Base-by-base conservation (phyloP, 305 asterid species). In the Euphrasia arctica region DNA sequence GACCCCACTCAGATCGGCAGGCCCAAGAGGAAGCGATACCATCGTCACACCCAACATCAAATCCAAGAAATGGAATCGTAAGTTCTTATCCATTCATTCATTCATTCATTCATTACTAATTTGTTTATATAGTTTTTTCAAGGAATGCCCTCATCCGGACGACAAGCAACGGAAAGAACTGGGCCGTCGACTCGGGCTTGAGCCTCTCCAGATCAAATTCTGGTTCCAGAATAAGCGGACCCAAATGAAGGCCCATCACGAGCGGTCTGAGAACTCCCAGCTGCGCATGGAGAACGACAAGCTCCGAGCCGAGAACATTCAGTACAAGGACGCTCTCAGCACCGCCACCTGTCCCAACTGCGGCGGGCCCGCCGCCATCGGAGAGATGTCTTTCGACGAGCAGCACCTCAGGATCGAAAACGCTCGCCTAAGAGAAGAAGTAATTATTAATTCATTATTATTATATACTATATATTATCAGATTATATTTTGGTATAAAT, bases 331-430 rank as follows among this genome's bases (percentile, higher is more conserved):
- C 54, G 95, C 90, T 27, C 79, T 87, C 1, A 54, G 73, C 74
- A 83, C 72, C 64, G 90, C 90, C 4, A 63, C 82, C 29, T 87
- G 92, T 65, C 92, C 95, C 9, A 82, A 80, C 50, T 87, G 95
- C 57, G 95, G 91, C 0, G 95, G 89, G 1, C 91, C 91, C 1
- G 95, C 95, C 22, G 75, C 90, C 48, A 75, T 85, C 5, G 62
- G 62, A 2, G 62, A 58, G 14, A 18, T 58, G 25, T 6, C 47
- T 5, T 31, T 31, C 0, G 62, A 34, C 5, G 62, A 58, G 27
- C 62, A 45, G 25, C 47, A 58, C 34, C 39, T 58, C 2, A 31
- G 45, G 39, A 34, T 58, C 28, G 62, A 58, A 9, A 58, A 58
- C 14, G 62, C 48, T n/a, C 62, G 62, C 2, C n/a, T 58, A 1